Percentiles rank a stretch among this genome's conserved stretches.
phyloP scores from a whole-genome alignment of 495 filamentous ascomycete species.

The Physcia stellaris region DNA sequence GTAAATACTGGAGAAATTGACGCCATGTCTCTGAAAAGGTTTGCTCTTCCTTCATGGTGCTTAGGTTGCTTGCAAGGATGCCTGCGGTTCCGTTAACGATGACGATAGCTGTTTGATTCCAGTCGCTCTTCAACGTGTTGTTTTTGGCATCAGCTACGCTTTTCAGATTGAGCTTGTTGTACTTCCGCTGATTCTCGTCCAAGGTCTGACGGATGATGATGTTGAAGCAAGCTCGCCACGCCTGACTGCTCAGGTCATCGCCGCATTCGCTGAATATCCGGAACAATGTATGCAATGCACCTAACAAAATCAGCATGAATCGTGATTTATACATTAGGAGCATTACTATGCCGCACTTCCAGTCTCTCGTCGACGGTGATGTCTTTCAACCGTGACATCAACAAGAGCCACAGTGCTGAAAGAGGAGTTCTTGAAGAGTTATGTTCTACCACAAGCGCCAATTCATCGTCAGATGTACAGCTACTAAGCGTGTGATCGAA shows the following conservation, averaged over 20 bases:
- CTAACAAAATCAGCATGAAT: slow-evolving; percentile 15
- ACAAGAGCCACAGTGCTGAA: slow-evolving; percentile 67
- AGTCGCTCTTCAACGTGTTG: slow-evolving; percentile 34
- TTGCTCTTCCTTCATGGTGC: slow-evolving; percentile 39
- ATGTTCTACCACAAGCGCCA: background rate
- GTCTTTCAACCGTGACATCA: slow-evolving; percentile 63
- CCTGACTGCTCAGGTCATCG: slow-evolving; percentile 59
- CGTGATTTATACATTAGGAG: background rate
- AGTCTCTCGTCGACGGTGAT: slow-evolving; percentile 63
- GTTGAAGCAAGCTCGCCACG: slow-evolving; percentile 75
- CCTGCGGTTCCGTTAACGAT: slow-evolving; percentile 56
- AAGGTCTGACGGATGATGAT: slow-evolving; percentile 68
- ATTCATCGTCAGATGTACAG: background rate
- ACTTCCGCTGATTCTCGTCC: slow-evolving; percentile 22
- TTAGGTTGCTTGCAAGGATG: slow-evolving; percentile 54
- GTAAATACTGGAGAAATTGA: slow-evolving; percentile 52
- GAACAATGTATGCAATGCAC: slow-evolving; percentile 75
- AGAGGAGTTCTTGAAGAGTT: slow-evolving; percentile 28
- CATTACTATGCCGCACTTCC: slow-evolving; percentile 75
- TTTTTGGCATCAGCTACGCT: background rate
- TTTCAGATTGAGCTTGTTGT: background rate
- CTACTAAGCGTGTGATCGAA: slow-evolving; percentile 19
- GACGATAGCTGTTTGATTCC: slow-evolving; percentile 67
- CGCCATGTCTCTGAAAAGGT: slow-evolving; percentile 53
- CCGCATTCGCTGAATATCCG: slow-evolving; percentile 87